Evolutionary conservation across 768 basidiomycete genomes (phyloP).

Genomic region (Phylloporus sp.): DNA sequence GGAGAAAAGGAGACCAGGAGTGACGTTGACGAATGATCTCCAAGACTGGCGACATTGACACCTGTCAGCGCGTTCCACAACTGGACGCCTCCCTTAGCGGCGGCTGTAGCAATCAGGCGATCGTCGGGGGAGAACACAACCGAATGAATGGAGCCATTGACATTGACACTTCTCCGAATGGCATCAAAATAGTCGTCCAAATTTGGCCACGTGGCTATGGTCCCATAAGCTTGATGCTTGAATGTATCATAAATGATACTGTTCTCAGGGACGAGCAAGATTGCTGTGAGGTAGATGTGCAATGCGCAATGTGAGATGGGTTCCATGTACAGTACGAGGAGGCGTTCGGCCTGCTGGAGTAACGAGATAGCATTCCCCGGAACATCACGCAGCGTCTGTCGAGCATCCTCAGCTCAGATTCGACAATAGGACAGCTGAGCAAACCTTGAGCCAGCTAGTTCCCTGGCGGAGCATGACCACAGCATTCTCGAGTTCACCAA

Average conservation of each 20-base stretch:
- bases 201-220: neutral
- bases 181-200: constrained; percentile 4
- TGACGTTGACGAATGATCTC: constrained; percentile 3
- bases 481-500: constrained; percentile 8
- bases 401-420: neutral
- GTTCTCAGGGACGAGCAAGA: constrained; percentile 7
- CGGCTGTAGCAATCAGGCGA: constrained; percentile 7
- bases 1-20: constrained; percentile 8
- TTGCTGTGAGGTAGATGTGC: constrained; percentile 12
- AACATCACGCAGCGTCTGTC: neutral
- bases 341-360: constrained; percentile 10
- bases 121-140: constrained; percentile 14
- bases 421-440: neutral
- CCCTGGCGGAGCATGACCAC: constrained; percentile 8
- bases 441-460: constrained; percentile 9
- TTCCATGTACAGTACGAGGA: constrained; percentile 10
- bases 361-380: constrained; percentile 1
- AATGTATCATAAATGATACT: constrained; percentile 8
- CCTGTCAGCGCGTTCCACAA: constrained; percentile 15
- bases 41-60: constrained; percentile 11
- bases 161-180: constrained; percentile 4
- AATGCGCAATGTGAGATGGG: constrained; percentile 11
- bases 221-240: constrained; percentile 8
- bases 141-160: constrained; percentile 3
- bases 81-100: constrained; percentile 9